These are phyloP conservation scores for Geosmithia putterillii DNA, from an alignment of 2,329 filamentous ascomycete species.

Conservation along the genomic window DNA sequence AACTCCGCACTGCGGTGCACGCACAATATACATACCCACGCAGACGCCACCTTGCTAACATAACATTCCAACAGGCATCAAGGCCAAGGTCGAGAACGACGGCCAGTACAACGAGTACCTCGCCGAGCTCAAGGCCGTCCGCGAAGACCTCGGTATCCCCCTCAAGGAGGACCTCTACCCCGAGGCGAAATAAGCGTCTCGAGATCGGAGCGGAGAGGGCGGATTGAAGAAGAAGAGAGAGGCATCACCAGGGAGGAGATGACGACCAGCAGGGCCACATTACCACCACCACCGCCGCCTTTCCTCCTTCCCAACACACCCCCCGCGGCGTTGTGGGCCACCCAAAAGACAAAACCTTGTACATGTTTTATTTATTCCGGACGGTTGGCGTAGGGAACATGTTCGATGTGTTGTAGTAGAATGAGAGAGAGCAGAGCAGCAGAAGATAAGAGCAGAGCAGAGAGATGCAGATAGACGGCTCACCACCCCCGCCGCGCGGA, in stretches of 20 bases:
- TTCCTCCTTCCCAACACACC: too few relatives aligned
- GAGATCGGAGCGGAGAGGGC: constrained; percentile 1
- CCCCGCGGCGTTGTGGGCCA: too few relatives aligned
- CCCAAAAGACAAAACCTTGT: background rate
- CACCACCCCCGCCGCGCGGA: background rate
- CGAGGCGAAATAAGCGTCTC: constrained; percentile 28
- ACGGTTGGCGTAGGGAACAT: background rate
- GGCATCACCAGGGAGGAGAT: too few relatives aligned
- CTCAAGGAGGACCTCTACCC: constrained; percentile 93
- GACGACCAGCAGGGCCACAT: too few relatives aligned
- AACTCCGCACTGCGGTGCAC: too few relatives aligned
- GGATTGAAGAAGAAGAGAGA: background rate
- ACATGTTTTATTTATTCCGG: background rate
- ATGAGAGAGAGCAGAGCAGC: too few relatives aligned
- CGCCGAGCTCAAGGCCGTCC: constrained; percentile 79
- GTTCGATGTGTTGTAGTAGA: background rate
- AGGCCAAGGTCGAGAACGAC: constrained; percentile 98
- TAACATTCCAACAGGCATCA: constrained; percentile 78
- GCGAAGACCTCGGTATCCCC: constrained; percentile 83
- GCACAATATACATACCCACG: too few relatives aligned
- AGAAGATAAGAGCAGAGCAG: too few relatives aligned
- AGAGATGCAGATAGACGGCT: too few relatives aligned
- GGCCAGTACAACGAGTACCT: constrained; percentile 96
- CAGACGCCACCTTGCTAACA: too few relatives aligned
- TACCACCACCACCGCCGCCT: too few relatives aligned